Evolutionary conservation across 78 protist genomes (phyloP).

Genomic region (Dictyostelium brefeldianum): DNA sequence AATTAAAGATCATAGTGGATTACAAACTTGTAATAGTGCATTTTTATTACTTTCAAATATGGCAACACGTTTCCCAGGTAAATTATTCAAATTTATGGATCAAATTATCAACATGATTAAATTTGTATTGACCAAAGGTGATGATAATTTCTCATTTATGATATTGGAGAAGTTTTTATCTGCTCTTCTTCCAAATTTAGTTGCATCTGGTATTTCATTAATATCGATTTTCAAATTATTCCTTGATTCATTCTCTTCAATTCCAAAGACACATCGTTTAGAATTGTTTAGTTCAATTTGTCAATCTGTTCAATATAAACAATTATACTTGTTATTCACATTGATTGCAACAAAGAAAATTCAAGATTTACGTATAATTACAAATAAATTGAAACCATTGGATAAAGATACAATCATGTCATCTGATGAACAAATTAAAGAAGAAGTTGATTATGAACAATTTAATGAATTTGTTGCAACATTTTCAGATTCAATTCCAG

Average conservation of each 20-base stretch:
- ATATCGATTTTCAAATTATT: conserved; percentile 7
- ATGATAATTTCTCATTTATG: conserved; percentile 31
- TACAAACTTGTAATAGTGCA: conserved; percentile 42
- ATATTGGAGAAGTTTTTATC: conserved; percentile 10
- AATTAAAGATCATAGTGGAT: neutral
- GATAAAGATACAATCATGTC: neutral
- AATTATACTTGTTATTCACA: conserved; percentile 2
- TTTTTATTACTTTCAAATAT: neutral
- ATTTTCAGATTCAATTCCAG: conserved; percentile 44
- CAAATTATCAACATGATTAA: conserved; percentile 32
- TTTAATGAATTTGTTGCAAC: conserved; percentile 28
- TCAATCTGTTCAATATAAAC: conserved; percentile 18
- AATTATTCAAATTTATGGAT: conserved; percentile 28
- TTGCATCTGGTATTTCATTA: neutral
- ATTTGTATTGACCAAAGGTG: conserved; percentile 18
- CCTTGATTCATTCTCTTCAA: conserved; percentile 13
- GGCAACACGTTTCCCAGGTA: neutral
- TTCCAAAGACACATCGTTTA: conserved; percentile 34
- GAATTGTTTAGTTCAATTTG: neutral
- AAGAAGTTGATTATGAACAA: conserved; percentile 19
- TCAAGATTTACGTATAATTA: conserved; percentile 19
- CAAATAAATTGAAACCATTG: conserved; percentile 4
- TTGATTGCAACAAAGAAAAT: conserved; percentile 16
- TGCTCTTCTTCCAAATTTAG: neutral
- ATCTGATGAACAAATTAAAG: conserved; percentile 3